Evolutionary conservation across 2,329 filamentous ascomycete species (phyloP).

Genomic region (Pyrenochaeta sp.): DNA sequence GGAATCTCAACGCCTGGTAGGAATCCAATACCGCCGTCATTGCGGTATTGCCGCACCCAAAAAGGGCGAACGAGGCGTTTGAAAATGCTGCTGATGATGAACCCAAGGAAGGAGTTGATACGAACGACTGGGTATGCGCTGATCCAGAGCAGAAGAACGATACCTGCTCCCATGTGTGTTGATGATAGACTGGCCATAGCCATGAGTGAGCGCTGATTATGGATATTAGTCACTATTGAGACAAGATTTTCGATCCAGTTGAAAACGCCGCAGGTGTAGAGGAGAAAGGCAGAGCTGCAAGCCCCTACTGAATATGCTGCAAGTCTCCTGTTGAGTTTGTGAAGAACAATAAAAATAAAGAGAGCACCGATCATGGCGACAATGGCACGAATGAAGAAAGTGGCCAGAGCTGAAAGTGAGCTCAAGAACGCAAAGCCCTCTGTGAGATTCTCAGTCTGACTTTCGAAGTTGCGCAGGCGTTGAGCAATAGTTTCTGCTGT

Average conservation of each 20-base stretch:
- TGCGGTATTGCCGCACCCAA: conserved; percentile 25
- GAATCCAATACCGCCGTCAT: conserved; percentile 12
- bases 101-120: conserved; percentile 22
- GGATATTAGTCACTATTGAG: background rate
- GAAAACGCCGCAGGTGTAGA: conserved; percentile 23
- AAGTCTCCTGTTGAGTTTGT: conserved; percentile 23
- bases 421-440: conserved; percentile 34
- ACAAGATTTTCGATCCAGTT: conserved; percentile 15
- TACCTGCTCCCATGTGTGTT: conserved; percentile 21
- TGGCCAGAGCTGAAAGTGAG: conserved; percentile 19
- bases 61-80: conserved; percentile 12
- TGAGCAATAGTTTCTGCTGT: conserved; percentile 27
- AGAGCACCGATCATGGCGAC: conserved; percentile 13
- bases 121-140: conserved; percentile 26
- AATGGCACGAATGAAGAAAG: conserved; percentile 11
- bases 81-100: conserved; percentile 1
- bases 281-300: conserved; percentile 24
- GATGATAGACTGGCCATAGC: conserved; percentile 8
- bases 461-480: conserved; percentile 24
- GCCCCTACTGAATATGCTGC: conserved; percentile 25
- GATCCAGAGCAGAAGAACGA: conserved; percentile 25
- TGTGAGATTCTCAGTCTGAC: conserved; percentile 29
- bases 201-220: background rate
- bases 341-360: conserved; percentile 22
- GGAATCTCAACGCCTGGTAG: conserved; percentile 33